Evolutionary conservation across 2,329 filamentous ascomycete species (phyloP), one percentile per base, ranked within the genome.

Genomic region (Stachybotrys elegans): DNA sequence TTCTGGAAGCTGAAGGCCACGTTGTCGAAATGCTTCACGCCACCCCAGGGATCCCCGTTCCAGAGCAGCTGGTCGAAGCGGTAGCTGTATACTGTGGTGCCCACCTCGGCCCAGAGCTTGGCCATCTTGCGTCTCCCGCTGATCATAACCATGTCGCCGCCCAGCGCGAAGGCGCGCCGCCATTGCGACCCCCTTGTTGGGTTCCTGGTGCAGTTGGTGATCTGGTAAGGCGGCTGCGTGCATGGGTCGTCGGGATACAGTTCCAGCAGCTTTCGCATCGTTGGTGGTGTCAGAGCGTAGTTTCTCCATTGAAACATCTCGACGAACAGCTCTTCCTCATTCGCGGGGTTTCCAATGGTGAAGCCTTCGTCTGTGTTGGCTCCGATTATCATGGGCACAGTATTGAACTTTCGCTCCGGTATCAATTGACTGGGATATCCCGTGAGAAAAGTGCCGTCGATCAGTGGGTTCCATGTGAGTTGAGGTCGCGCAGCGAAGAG

Each of bases 1-100:
- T 76, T 75, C 52, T 75, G 70, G 53, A 76, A 75, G 48, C 65
- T 70, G 52, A 71, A 76, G 3, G 70, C 70, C 1, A 73, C 72
- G 40, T 76, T 75, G 51, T 65, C 63, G 43, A 74, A 75, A 48
- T 76, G 73, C 44, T 65, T 65, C 16, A 69, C 64, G 3, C 69
- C 71, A 7, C 64, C 62, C 47, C 66, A 64, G 13, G 61, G 60
- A 3, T 53, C 51, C 6, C 65, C 61, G 47, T 68, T 65, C 60
- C 69, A 73, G 19, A 63, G 57, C n/a, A 61, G 58, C 44, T 71
- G 71, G 50, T 75, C 71, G 44, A 76, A 75, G 2, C 72, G 68
- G 56, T 75, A 76, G 46, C 68, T 71, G 48, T 67, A 76, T 1
- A 73, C 68, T 4, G 60, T 46, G 16, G 60, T 48, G 2, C 57